Base-by-base conservation (phyloP, 2,329 filamentous ascomycete species). In the Magnaporthales sp. region DNA sequence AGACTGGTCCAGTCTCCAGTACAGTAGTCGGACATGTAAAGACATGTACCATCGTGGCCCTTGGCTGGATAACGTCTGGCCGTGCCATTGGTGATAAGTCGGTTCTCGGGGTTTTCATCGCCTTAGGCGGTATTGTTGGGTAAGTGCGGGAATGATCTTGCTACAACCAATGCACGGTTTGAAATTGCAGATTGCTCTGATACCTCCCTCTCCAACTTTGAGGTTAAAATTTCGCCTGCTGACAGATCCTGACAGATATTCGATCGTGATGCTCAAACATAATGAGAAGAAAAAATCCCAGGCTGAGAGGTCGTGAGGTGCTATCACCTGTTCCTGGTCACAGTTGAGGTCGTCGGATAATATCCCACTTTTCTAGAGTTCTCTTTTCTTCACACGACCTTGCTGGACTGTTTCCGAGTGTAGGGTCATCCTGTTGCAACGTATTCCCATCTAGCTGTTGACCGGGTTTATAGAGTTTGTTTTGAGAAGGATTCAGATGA, bases 1-100 rank as follows among this genome's bases (percentile, higher is more conserved):
- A 86, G 73, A 85, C 84, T 0, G 86, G 87, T 0, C 84, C 87
- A 0, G 86, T 89, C 4, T 86, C 86, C 8, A 88, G 86, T 70
- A 89, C 87, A 0, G 86, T 90, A 0, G 86, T 89, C 19, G 87
- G 86, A 0, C 86, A 89, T 71, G 77, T 88, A 46, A 89, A 89
- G 76, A 89, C 86, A 0, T 88, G 86, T 71, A 83, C 83, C 5
- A 89, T 89, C 69, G 86, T 89, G n/a, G 81, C 82, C 22, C 75
- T 89, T 4, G 86, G 87, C 31, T 89, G 87, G 87, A 77, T 80
- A 67, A 80, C 78, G 0, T 86, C 82, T 11, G 83, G 85, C 9
- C 77, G 84, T n/a, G 80, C 81, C 10, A 80, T 86, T 30, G 81
- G 81, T 15, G 84, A 87, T 71, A 84, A 80, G 73, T 83, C 83